These are phyloP conservation scores for Usnea hakonensis DNA, from an alignment of 495 filamentous ascomycete genomes.

Conservation along the genomic window DNA sequence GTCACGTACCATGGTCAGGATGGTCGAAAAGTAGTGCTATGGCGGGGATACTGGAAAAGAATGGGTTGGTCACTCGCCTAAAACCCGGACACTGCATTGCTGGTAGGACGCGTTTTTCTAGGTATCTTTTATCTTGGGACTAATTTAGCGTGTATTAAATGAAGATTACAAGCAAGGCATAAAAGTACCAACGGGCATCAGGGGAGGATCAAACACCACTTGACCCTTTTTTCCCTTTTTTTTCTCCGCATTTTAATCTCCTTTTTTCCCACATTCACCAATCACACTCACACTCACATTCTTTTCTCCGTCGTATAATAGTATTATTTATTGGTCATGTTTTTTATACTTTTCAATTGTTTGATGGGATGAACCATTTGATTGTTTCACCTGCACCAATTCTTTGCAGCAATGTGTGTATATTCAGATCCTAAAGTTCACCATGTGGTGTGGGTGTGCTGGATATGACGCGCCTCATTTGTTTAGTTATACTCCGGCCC, in stretches of 20 bases:
- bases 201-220: not conserved
- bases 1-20: conserved; percentile 9
- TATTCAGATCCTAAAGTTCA: too few species aligned
- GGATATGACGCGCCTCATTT: too few species aligned
- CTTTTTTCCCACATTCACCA: too few species aligned
- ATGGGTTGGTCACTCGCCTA: conserved; percentile 4
- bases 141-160: not conserved
- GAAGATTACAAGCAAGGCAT: too few species aligned
- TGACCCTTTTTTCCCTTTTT: not conserved
- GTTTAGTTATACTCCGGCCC: too few species aligned
- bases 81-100: not conserved
- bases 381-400: not conserved
- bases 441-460: not conserved
- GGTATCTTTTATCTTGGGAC: not conserved
- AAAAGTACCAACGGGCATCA: too few species aligned
- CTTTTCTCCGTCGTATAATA: not conserved
- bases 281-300: too few species aligned
- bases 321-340: too few species aligned
- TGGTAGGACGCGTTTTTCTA: not conserved
- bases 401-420: too few species aligned
- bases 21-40: not conserved
- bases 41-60: not conserved
- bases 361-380: not conserved
- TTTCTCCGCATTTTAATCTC: too few species aligned
- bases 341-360: too few species aligned